These are phyloP conservation scores for Solanum pennellii DNA, from an alignment of 257 asterid genomes.

Conservation along the genomic window DNA sequence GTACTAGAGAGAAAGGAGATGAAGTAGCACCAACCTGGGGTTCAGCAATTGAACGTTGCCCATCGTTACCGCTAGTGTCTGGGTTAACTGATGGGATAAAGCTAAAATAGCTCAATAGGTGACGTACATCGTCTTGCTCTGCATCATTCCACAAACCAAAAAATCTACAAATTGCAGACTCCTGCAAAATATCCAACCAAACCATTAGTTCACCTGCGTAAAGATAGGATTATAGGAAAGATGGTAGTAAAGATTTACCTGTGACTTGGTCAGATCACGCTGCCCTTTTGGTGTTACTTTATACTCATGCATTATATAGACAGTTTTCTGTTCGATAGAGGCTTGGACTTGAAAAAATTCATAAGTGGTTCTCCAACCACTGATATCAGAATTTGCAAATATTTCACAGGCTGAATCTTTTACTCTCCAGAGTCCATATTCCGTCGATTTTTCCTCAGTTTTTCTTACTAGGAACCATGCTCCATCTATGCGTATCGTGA, in stretches of 20 bases:
- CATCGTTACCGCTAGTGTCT: neutral
- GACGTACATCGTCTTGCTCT: neutral
- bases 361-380: conserved; percentile 51
- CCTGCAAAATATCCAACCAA: conserved; percentile 48
- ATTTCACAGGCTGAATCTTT: conserved; percentile 37
- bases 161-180: conserved; percentile 40
- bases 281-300: conserved; percentile 15
- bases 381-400: conserved; percentile 19
- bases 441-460: conserved; percentile 19
- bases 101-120: neutral
- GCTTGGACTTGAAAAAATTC: conserved; percentile 35
- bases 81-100: conserved; percentile 6
- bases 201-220: conserved; percentile 14
- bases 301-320: conserved; percentile 60
- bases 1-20: neutral
- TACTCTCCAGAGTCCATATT: conserved; percentile 44
- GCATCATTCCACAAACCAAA: conserved; percentile 12
- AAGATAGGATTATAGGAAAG: neutral
- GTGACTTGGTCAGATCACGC: conserved; percentile 6
- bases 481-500: conserved; percentile 31
- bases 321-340: conserved; percentile 21
- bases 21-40: conserved; percentile 26
- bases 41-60: conserved; percentile 6
- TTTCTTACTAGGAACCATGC: conserved; percentile 37
- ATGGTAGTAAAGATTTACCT: conserved; percentile 25